Conservation (phyloP, 2,329 filamentous ascomycete genomes). For the Penicillium hesseltinei region DNA sequence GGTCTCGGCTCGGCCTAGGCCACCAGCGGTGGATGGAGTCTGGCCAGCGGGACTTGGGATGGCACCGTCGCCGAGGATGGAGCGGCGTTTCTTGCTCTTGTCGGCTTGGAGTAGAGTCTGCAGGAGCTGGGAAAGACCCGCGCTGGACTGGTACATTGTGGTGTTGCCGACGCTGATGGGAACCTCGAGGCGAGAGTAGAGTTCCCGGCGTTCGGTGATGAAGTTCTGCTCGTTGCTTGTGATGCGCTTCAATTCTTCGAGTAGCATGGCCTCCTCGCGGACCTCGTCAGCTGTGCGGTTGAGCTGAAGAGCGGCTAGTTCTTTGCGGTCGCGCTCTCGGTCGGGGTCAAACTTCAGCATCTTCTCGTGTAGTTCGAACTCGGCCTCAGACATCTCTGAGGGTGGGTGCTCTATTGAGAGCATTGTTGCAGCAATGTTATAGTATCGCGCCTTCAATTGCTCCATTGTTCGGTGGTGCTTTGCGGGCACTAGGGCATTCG, state of each 20-base stretch:
- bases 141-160: slow-evolving; percentile 73
- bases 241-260: slow-evolving; percentile 90
- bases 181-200: slow-evolving; percentile 83
- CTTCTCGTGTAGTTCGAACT: slow-evolving; percentile 78
- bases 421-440: slow-evolving; percentile 78
- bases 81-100: slow-evolving; percentile 84
- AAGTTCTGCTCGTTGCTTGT: slow-evolving; percentile 81
- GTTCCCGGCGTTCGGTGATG: slow-evolving; percentile 81
- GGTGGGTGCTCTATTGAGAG: slow-evolving; percentile 77
- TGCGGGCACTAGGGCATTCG: slow-evolving; percentile 36
- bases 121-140: slow-evolving; percentile 74
- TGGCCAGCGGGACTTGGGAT: slow-evolving; percentile 54
- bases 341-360: slow-evolving; percentile 83
- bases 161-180: slow-evolving; percentile 70
- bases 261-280: slow-evolving; percentile 82
- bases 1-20: slow-evolving; percentile 39
- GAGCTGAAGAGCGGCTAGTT: slow-evolving; percentile 76
- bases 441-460: slow-evolving; percentile 88
- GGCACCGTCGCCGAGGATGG: slow-evolving; percentile 61
- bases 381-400: slow-evolving; percentile 80
- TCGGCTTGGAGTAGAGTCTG: slow-evolving; percentile 80
- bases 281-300: slow-evolving; percentile 81
- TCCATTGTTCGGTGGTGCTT: slow-evolving; percentile 69
- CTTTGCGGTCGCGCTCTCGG: slow-evolving; percentile 77
- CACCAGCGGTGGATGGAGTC: slow-evolving; percentile 45